Evolutionary conservation across 192 early-diverging fungal genomes (phyloP).

Genomic region (Gryganskiella cystojenkinii): DNA sequence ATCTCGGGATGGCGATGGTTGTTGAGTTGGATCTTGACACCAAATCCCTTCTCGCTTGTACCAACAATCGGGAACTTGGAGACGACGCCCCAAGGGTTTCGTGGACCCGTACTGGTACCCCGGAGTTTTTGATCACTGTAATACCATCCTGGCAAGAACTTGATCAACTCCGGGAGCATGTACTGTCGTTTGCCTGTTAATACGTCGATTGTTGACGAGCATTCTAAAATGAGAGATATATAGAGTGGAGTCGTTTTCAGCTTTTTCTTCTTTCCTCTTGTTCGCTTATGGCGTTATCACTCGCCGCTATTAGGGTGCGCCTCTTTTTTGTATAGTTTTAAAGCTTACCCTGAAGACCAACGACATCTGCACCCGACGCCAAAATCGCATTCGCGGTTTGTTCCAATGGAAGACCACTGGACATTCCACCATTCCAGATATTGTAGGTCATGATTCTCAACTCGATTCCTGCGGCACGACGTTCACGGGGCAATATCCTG

Average conservation of each 20-base stretch:
- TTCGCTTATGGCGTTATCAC: neutral
- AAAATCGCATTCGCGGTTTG: conserved; percentile 52
- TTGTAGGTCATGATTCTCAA: conserved; percentile 55
- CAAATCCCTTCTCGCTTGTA: conserved; percentile 41
- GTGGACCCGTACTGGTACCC: conserved; percentile 8
- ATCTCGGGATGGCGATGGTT: conserved; percentile 44
- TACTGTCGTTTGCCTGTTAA: conserved; percentile 21
- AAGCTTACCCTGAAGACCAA: conserved; percentile 48
- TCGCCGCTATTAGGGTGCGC: too few relatives aligned
- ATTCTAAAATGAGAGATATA: conserved; percentile 37
- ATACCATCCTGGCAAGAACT: conserved; percentile 46
- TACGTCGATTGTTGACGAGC: conserved; percentile 11
- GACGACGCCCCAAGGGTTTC: conserved; percentile 54
- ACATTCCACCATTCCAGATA: conserved; percentile 52
- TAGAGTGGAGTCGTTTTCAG: neutral
- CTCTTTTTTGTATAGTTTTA: neutral
- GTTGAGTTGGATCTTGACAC: conserved; percentile 53
- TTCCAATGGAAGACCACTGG: conserved; percentile 19
- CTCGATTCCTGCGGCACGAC: conserved; percentile 40
- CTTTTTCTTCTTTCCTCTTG: neutral
- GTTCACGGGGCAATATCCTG: conserved; percentile 33
- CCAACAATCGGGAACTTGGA: conserved; percentile 50
- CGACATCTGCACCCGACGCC: conserved; percentile 50
- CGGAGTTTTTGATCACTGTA: conserved; percentile 47
- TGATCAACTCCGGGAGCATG: conserved; percentile 47